Percentiles rank a stretch among this genome's conserved stretches.
Evolutionary conservation across 192 early-diverging fungal species (phyloP).

Genomic region (Umbelopsis isabellina): DNA sequence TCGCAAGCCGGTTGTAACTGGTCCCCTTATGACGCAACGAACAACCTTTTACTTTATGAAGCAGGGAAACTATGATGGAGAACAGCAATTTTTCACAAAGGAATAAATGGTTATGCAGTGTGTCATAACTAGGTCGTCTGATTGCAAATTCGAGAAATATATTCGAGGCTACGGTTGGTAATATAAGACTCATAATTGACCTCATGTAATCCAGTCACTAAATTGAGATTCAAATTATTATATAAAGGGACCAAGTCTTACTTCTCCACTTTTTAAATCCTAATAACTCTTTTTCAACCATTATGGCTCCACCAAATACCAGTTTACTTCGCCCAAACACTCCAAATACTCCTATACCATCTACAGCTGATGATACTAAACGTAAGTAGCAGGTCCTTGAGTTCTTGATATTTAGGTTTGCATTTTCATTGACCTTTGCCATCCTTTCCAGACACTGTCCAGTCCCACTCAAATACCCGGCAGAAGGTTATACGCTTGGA

Average conservation of each 20-base stretch:
- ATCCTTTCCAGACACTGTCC: neutral
- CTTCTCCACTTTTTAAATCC: neutral
- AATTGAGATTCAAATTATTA: no score
- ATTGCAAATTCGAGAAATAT: no score
- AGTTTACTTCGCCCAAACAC: neutral
- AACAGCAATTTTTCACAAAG: no score
- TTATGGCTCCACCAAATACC: slow-evolving; percentile 15
- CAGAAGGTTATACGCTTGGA: slow-evolving; percentile 67
- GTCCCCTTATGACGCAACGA: slow-evolving; percentile 15
- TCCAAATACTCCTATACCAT: neutral
- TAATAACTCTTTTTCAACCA: neutral
- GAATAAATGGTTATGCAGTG: no score
- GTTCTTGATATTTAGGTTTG: no score
- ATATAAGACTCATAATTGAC: no score
- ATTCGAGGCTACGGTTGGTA: no score
- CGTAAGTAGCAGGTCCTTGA: neutral
- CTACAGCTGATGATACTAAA: neutral
- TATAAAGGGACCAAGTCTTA: no score
- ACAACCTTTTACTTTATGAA: neutral
- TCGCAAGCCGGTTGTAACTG: neutral
- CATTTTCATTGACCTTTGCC: neutral
- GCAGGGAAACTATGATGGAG: no score
- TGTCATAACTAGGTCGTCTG: no score
- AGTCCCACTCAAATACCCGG: neutral
- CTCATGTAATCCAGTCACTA: no score